Conservation (phyloP, 1,284 basidiomycete species). For the Hymenochaete sp. region DNA sequence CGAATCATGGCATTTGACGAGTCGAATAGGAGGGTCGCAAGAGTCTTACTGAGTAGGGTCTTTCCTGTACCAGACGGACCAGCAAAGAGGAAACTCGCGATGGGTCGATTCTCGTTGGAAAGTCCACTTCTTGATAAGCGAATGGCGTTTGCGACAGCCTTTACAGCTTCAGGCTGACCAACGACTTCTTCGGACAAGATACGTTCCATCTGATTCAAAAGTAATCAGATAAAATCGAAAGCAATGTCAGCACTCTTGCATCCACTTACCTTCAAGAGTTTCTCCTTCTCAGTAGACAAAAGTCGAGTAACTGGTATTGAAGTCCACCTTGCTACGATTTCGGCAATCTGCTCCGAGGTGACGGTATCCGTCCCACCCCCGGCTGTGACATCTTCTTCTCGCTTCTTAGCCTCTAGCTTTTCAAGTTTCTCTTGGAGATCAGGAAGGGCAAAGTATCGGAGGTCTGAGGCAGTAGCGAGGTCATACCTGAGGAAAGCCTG, state of each 20-base stretch:
- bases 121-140: conserved; percentile 86
- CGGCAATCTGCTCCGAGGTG: conserved; percentile 84
- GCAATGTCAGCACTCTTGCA: not conserved
- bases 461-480: conserved; percentile 80
- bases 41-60: conserved; percentile 86
- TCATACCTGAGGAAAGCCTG: conserved; percentile 45
- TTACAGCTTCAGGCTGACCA: conserved; percentile 85
- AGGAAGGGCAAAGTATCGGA: conserved; percentile 90
- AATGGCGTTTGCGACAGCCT: conserved; percentile 86
- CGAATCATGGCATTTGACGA: conserved; percentile 87
- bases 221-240: conserved; percentile 18
- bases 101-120: conserved; percentile 73
- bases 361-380: conserved; percentile 65
- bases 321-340: conserved; percentile 85
- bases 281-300: conserved; percentile 87
- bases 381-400: conserved; percentile 54
- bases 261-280: conserved; percentile 44
- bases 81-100: conserved; percentile 90
- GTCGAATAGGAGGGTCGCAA: conserved; percentile 83
- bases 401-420: conserved; percentile 65
- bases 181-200: conserved; percentile 64
- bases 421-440: conserved; percentile 76
- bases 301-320: conserved; percentile 86
- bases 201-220: conserved; percentile 47
- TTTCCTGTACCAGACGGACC: conserved; percentile 90